A percentile compares a stretch with the other conserved stretches of the same genome.
These are phyloP conservation scores for Cicer arietinum DNA, from an alignment of 306 rosid species.

Conservation along the genomic window DNA sequence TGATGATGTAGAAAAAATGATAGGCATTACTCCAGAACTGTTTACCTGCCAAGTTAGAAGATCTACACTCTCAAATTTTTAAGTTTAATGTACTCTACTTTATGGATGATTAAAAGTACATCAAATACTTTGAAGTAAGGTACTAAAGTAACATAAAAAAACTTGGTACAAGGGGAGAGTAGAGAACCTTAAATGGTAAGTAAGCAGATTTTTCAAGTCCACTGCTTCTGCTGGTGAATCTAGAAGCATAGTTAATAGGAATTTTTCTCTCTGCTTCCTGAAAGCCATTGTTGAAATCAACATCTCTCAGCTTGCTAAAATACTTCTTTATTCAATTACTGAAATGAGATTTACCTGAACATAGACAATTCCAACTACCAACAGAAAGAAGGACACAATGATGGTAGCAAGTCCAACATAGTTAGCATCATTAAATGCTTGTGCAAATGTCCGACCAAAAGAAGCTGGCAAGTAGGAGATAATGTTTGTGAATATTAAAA, in stretches of 20 bases:
- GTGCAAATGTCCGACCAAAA: slow-evolving; percentile 79
- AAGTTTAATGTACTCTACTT: slow-evolving; percentile 19
- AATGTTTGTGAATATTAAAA: slow-evolving; percentile 93
- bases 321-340: slow-evolving; percentile 32
- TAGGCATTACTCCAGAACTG: slow-evolving; percentile 98
- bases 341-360: slow-evolving; percentile 77
- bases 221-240: slow-evolving; percentile 75
- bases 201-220: slow-evolving; percentile 91
- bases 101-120: slow-evolving; percentile 15
- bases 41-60: slow-evolving; percentile 70
- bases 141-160: slow-evolving; percentile 33
- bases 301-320: slow-evolving; percentile 34
- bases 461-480: slow-evolving; percentile 98
- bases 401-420: slow-evolving; percentile 80
- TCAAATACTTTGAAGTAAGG: slow-evolving; percentile 27
- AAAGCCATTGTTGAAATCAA: slow-evolving; percentile 58
- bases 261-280: slow-evolving; percentile 99
- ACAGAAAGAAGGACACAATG: slow-evolving; percentile 67
- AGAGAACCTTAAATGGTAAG: slow-evolving; percentile 86
- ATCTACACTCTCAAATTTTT: slow-evolving; percentile 36
- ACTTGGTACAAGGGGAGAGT: slow-evolving; percentile 33
- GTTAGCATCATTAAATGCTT: slow-evolving; percentile 87
- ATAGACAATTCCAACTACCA: slow-evolving; percentile 95
- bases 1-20: slow-evolving; percentile 93
- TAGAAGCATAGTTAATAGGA: slow-evolving; percentile 93